These are phyloP conservation scores for Alternaria panax DNA, from an alignment of 2,329 filamentous ascomycete genomes.

Conservation along the genomic window DNA sequence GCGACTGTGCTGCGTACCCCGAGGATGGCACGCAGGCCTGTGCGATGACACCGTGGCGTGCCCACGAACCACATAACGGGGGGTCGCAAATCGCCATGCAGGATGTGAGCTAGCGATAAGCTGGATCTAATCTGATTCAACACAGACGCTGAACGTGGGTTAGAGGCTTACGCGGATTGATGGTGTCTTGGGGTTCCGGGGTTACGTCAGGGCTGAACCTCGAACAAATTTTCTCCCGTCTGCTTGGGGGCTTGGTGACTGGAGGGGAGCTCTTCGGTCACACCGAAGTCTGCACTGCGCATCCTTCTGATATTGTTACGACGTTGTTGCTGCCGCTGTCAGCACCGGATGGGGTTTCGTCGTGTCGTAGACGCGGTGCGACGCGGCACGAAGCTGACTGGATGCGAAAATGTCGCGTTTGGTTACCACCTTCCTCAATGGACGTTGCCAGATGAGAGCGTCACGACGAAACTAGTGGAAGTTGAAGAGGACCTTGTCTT, in stretches of 20 bases:
- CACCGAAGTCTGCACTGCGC: not conserved
- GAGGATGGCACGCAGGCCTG: not conserved
- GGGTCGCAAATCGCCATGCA: not conserved
- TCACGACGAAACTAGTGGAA: not conserved
- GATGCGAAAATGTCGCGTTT: not conserved
- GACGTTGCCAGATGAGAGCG: not conserved
- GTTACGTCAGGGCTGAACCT: conserved; percentile 15
- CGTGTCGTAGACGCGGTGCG: not conserved
- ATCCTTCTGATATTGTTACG: not conserved
- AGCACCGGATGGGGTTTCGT: not conserved
- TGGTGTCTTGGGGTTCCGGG: conserved; percentile 8
- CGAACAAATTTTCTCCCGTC: not conserved
- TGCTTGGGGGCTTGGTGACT: not conserved
- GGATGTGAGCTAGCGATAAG: not conserved
- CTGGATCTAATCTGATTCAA: conserved; percentile 21
- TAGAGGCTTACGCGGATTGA: not conserved
- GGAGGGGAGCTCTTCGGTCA: not conserved
- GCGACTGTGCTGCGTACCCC: not conserved
- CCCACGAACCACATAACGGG: not conserved
- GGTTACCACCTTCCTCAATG: not conserved
- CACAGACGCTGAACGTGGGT: not conserved
- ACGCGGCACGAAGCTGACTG: not conserved
- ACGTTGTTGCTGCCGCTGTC: not conserved
- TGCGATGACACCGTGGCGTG: conserved; percentile 9
- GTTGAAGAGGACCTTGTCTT: not conserved